Evolutionary conservation across 192 early-diverging fungal genomes (phyloP), one percentile per base, ranked within the genome.

Genomic region (Endogone sp.): DNA sequence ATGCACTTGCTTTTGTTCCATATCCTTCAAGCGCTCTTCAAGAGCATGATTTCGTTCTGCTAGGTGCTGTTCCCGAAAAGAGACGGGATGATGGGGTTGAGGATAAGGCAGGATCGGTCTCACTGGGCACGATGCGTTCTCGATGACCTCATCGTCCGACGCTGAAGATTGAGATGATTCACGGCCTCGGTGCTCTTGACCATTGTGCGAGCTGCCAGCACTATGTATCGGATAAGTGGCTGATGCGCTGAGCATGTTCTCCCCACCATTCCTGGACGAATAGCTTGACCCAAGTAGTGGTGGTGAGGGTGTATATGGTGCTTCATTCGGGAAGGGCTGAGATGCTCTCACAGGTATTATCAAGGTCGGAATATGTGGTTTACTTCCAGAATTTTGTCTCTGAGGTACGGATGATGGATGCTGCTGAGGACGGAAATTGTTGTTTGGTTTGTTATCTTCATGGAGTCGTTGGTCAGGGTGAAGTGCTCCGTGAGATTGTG

Each of bases 321-420:
- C n/a, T 30, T 25, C 60, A 56, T 31, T 24, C 25, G 60, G 60
- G 27, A 49, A 13, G 23, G 55, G 30, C 4, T 54, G 31, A 55
- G 60, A 49, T 37, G 60, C 49, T 28, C 57, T 37, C 23, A 60
- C 29, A 9, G 66, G 63, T 25, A 61, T 69, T 20, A 37, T 37
- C 54, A 59, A 32, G 20, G 62, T 56, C 28, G 68, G 68, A 29
- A 60, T 58, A 8, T 62, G 31, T 29, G 60, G 60, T 27, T 56
- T 69, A 21, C 59, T 29, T 55, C 60, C 68, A 25, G 68, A 69
- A 61, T 62, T 62, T 20, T 59, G 68, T 58, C 60, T 28, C 23
- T 27, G 32, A 22, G 24, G 26, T 28, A 16, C 63, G 30, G 54
- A 30, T 20, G 28, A 25, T 61, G 60, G 68, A 27, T 29, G 28